Conservation (phyloP, 139 green algal genomes). For the Zygnema cylindricum region DNA sequence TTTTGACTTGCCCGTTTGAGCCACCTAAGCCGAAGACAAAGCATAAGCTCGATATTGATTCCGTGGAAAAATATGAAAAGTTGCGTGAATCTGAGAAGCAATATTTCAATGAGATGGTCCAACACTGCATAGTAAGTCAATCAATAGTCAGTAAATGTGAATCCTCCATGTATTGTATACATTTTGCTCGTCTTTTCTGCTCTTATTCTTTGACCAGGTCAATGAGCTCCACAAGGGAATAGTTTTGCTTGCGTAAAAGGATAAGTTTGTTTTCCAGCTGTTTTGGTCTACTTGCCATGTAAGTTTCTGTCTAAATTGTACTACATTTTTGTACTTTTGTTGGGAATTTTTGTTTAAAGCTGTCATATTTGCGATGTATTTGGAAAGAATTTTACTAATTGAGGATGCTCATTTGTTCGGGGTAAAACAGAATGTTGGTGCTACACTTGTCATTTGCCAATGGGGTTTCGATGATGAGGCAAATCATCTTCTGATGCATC, state of each 20-base stretch:
- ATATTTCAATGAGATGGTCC: conserved; percentile 99
- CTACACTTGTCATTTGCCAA: conserved; percentile 93
- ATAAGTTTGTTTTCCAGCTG: too few species aligned
- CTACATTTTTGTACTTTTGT: conserved; percentile 66
- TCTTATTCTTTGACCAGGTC: too few species aligned
- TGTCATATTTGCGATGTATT: too few species aligned
- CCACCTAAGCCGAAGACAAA: conserved; percentile 99
- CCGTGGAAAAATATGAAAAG: conserved; percentile 95
- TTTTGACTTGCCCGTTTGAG: conserved; percentile 99
- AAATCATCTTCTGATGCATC: conserved; percentile 97
- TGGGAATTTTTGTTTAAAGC: conserved; percentile 42
- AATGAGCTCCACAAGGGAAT: too few species aligned
- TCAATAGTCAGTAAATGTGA: too few species aligned
- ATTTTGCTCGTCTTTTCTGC: too few species aligned
- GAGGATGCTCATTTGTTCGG: background rate
- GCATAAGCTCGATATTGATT: conserved; percentile 99
- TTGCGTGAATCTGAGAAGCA: conserved; percentile 86
- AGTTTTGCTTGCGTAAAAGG: too few species aligned
- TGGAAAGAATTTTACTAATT: conserved; percentile 1
- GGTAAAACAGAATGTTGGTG: conserved; percentile 67
- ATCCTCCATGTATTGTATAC: too few species aligned
- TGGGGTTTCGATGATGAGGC: conserved; percentile 99
- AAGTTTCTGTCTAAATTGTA: conserved; percentile 98
- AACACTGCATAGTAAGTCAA: conserved; percentile 92
- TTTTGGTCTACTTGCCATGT: too few species aligned